Percentiles rank a stretch among this genome's conserved stretches.
Conservation (phyloP, 768 basidiomycete genomes). For the Mycena belliarum region DNA sequence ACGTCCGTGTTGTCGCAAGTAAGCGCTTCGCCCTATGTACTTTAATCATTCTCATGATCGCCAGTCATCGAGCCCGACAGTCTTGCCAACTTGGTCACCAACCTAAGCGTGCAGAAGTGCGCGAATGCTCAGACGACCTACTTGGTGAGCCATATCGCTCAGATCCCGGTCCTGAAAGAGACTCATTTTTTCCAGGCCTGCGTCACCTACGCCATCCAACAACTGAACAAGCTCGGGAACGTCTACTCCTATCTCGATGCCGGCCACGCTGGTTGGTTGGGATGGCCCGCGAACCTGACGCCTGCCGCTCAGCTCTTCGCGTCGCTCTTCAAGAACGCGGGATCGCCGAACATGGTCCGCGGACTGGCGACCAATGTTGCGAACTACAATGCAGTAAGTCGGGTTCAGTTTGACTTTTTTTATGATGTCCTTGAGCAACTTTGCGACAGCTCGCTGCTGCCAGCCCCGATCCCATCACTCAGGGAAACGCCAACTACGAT, state of each 20-base stretch:
- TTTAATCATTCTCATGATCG: not conserved
- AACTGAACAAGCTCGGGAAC: conserved; percentile 35
- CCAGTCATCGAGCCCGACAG: conserved; percentile 66
- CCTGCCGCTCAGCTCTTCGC: conserved; percentile 43
- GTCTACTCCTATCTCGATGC: conserved; percentile 45
- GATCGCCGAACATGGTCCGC: conserved; percentile 36
- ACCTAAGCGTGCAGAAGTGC: conserved; percentile 60
- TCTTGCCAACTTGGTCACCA: conserved; percentile 69
- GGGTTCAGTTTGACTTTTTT: conserved; percentile 3
- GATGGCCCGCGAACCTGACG: conserved; percentile 34
- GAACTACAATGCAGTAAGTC: conserved; percentile 19
- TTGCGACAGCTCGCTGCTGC: too few relatives aligned
- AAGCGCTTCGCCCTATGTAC: not conserved
- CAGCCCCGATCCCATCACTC: too few relatives aligned
- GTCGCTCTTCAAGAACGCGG: conserved; percentile 34
- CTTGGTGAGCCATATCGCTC: too few relatives aligned
- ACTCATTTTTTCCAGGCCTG: too few relatives aligned
- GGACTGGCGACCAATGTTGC: conserved; percentile 43
- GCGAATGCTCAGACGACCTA: conserved; percentile 53
- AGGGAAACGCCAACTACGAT: conserved; percentile 27
- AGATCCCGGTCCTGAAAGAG: too few relatives aligned
- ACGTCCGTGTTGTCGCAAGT: conserved; percentile 58
- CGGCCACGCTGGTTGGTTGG: conserved; percentile 40
- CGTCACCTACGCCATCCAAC: conserved; percentile 41
- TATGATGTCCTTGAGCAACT: too few relatives aligned